These are phyloP conservation scores for Pseudogymnoascus sp. DNA, from an alignment of 2,329 filamentous ascomycete species.

Conservation along the genomic window DNA sequence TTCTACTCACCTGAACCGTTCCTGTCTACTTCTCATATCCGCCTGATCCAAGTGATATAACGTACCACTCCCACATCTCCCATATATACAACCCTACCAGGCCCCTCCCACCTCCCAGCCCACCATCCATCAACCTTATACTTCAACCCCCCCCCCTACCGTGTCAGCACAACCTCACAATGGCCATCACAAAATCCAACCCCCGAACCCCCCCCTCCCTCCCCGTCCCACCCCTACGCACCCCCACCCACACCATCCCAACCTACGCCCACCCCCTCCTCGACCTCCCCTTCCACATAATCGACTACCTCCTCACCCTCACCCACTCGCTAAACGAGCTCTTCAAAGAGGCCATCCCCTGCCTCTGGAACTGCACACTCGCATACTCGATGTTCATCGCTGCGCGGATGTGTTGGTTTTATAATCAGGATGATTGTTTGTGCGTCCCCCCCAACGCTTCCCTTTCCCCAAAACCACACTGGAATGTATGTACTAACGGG, in stretches of 20 bases:
- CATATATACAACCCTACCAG: background rate
- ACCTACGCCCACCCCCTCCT: background rate
- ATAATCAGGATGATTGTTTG: background rate
- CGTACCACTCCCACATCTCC: background rate
- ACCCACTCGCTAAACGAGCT: background rate
- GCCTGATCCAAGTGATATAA: background rate
- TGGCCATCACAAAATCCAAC: background rate
- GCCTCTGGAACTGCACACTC: background rate
- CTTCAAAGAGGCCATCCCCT: background rate
- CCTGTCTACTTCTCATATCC: background rate
- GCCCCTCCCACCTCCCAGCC: background rate
- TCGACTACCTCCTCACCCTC: background rate
- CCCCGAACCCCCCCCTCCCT: background rate
- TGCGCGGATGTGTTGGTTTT: background rate
- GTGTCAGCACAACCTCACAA: background rate
- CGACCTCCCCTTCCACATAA: background rate
- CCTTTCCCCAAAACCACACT: background rate
- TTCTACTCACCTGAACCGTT: background rate
- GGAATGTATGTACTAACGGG: background rate
- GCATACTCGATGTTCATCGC: background rate
- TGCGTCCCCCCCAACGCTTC: background rate
- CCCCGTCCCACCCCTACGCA: background rate
- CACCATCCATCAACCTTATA: background rate
- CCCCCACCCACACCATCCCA: background rate
- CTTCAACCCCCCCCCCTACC: background rate